phyloP scores from a whole-genome alignment of 495 filamentous ascomycete genomes.

The Lichenothelia convexa region DNA sequence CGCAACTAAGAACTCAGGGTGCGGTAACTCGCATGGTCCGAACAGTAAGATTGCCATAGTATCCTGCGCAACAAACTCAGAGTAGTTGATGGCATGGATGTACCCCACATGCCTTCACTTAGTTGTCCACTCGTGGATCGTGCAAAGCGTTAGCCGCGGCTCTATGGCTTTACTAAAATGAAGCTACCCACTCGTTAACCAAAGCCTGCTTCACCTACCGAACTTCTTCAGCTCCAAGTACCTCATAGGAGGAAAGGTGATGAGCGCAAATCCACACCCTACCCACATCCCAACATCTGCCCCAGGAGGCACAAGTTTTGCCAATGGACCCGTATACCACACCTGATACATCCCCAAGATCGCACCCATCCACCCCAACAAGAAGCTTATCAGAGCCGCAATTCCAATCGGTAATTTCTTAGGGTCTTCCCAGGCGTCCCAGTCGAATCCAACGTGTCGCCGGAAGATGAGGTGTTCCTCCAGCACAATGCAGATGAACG shows the following conservation, averaged over 20 bases:
- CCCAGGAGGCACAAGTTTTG: constrained; percentile 23
- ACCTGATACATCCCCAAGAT: constrained; percentile 32
- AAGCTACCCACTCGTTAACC: neutral
- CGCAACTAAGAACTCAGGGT: no score
- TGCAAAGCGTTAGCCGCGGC: no score
- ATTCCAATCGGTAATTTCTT: constrained; percentile 41
- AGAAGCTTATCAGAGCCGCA: constrained; percentile 34
- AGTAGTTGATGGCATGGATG: no score
- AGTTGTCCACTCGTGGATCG: no score
- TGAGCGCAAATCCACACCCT: constrained; percentile 8
- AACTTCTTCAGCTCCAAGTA: constrained; percentile 11
- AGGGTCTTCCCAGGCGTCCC: constrained; percentile 41
- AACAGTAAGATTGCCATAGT: no score
- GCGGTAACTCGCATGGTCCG: no score
- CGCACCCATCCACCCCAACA: constrained; percentile 7
- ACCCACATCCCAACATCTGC: constrained; percentile 10
- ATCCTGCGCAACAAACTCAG: no score
- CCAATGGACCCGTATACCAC: constrained; percentile 50
- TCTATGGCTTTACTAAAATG: no score
- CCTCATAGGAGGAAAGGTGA: constrained; percentile 9
- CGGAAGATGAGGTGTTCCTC: constrained; percentile 32
- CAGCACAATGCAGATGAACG: constrained; percentile 32
- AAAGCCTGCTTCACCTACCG: constrained; percentile 3
- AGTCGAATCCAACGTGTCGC: constrained; percentile 17
- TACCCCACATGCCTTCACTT: no score